phyloP scores from a whole-genome alignment of 257 asterid species.

The Buddleja alternifolia region DNA sequence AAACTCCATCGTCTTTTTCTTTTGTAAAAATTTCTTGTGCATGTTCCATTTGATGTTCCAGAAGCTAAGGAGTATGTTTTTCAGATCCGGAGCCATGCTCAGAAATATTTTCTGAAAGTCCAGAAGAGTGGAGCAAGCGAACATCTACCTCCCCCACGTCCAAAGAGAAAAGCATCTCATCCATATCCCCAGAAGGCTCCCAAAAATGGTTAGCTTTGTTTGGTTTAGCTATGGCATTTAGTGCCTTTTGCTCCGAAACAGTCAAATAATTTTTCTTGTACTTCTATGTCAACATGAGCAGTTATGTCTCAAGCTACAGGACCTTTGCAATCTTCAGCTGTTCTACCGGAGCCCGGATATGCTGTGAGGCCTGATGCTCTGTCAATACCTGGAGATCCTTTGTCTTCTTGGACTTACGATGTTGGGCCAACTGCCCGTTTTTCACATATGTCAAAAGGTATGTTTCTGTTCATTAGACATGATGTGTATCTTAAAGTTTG shows the following conservation, averaged over 20 bases:
- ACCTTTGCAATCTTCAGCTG: slow-evolving; percentile 49
- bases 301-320: slow-evolving; percentile 48
- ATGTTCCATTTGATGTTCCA: slow-evolving; percentile 7
- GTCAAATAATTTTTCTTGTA: neutral
- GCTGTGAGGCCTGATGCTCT: slow-evolving; percentile 49
- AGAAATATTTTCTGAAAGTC: slow-evolving; percentile 87
- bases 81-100: slow-evolving; percentile 98
- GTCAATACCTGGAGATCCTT: slow-evolving; percentile 43
- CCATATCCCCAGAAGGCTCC: slow-evolving; percentile 95
- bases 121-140: slow-evolving; percentile 84
- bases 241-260: neutral
- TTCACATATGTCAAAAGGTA: slow-evolving; percentile 52
- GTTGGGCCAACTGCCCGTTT: slow-evolving; percentile 42
- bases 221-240: neutral
- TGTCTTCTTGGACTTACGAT: slow-evolving; percentile 56
- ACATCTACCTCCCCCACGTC: slow-evolving; percentile 97
- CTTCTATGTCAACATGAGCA: slow-evolving; percentile 25
- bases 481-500: neutral
- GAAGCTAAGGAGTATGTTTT: slow-evolving; percentile 32
- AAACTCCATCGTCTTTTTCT: neutral
- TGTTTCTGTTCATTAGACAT: slow-evolving; percentile 16
- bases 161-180: slow-evolving; percentile 90
- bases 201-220: slow-evolving; percentile 48
- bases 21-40: slow-evolving; percentile 8
- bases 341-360: slow-evolving; percentile 50